phyloP scores from a whole-genome alignment of 1,284 basidiomycete genomes.

The Fomitopsis betulina region DNA sequence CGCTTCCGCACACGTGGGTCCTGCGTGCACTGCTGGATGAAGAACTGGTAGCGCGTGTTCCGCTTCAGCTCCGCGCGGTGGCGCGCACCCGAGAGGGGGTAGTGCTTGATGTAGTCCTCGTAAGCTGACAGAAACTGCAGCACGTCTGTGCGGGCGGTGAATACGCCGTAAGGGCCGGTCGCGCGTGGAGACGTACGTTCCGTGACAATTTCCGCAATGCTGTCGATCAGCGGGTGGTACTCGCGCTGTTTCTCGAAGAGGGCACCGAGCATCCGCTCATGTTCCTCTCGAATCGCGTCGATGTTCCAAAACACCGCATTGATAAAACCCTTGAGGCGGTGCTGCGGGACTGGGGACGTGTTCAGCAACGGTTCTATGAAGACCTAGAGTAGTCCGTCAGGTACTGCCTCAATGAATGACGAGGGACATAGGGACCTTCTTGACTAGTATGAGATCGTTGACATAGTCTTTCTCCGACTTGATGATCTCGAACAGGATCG shows the following conservation, averaged over 20 bases:
- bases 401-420: not conserved
- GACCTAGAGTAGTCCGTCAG: conserved; percentile 36
- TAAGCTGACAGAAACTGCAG: conserved; percentile 54
- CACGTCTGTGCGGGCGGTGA: not conserved
- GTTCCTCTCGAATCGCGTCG: conserved; percentile 54
- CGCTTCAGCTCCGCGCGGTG: conserved; percentile 68
- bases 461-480: conserved; percentile 82
- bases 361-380: conserved; percentile 60
- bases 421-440: conserved; percentile 42
- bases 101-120: conserved; percentile 79
- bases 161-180: not conserved
- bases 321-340: conserved; percentile 54
- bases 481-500: conserved; percentile 77
- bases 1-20: conserved; percentile 70
- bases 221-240: conserved; percentile 77
- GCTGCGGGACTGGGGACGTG: conserved; percentile 48
- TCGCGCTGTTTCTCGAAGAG: conserved; percentile 72
- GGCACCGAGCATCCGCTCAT: conserved; percentile 59
- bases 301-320: conserved; percentile 75
- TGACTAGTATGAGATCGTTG: conserved; percentile 61
- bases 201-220: conserved; percentile 73
- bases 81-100: conserved; percentile 74
- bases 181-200: conserved; percentile 42
- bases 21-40: conserved; percentile 57
- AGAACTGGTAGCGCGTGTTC: conserved; percentile 61